Evolutionary conservation across 176 grass and related monocot species (phyloP), one percentile per base, ranked within the genome.

Genomic region (Oryza meyeriana): DNA sequence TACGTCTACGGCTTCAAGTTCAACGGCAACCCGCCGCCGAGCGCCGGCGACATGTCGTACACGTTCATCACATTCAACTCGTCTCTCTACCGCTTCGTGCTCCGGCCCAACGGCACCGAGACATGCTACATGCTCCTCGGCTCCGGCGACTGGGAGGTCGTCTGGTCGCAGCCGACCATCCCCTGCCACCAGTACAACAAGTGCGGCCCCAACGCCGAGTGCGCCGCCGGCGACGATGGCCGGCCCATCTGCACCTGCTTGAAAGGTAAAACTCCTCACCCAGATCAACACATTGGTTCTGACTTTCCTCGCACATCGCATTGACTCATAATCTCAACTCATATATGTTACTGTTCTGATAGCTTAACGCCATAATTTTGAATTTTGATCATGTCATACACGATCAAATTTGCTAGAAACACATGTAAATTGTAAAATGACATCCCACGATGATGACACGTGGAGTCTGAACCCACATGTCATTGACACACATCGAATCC

Each of bases 121-220:
- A 78, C 73, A 35, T 86, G 78, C 78, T 89, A 61, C 88, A 85
- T 82, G 85, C 89, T 91, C 1, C 63, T 84, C n/a, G 75, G 0
- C 59, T 61, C 81, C 34, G 75, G 70, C 29, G 44, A 64, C 4
- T 91, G 85, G 84, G 85, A 91, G 76, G 17, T 71, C 5, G 85
- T 91, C n/a, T 91, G 85, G 81, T 81, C 86, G 61, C 75, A 94
- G 80, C 95, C 92, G 8, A 86, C 38, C 55, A 45, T 45, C 8
- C 50, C 40, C 12, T 98, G 95, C 83, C 88, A 98, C 11, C 8
- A 6, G 0, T 98, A 98, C 83, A 86, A 93, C 86, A 76, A 1
- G 26, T 98, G 95, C 82, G 95, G 95, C 22, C 42, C 79, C 40
- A 86, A 93, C 75, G 88, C 85, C 28, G 34, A 20, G 10, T 98